phyloP scores from a whole-genome alignment of 371 early-diverging fungal genomes.

The Syncephalis plumigaleata region DNA sequence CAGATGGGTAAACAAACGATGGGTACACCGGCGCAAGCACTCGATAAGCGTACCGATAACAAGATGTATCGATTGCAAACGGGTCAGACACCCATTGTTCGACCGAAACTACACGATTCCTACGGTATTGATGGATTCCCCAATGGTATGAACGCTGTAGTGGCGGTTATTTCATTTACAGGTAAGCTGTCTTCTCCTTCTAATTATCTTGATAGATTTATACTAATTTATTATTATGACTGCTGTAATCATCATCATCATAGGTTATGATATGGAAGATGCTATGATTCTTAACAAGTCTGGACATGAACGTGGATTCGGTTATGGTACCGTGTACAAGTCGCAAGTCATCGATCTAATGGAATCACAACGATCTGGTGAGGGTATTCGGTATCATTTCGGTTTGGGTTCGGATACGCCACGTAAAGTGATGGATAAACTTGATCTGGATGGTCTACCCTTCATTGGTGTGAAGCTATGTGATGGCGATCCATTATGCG shows the following conservation, averaged over 20 bases:
- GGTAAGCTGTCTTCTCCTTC: no score
- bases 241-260: no score
- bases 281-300: conserved; percentile 98
- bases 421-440: conserved; percentile 18
- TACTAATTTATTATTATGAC: no score
- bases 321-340: conserved; percentile 94
- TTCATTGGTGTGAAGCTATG: conserved; percentile 32
- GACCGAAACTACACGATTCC: conserved; percentile 35
- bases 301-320: conserved; percentile 93
- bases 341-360: conserved; percentile 77
- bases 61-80: background rate
- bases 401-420: conserved; percentile 39
- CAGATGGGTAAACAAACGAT: background rate
- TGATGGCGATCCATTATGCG: no score
- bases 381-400: conserved; percentile 55
- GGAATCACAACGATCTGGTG: conserved; percentile 43
- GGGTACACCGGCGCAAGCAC: conserved; percentile 36
- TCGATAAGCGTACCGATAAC: background rate
- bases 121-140: conserved; percentile 93
- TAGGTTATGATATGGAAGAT: conserved; percentile 99
- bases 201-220: no score
- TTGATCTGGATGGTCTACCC: conserved; percentile 84
- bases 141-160: conserved; percentile 96
- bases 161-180: conserved; percentile 94
- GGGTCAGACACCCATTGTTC: background rate